Base-by-base conservation (phyloP, 495 filamentous ascomycete genomes). In the Sordaria brevicollis region DNA sequence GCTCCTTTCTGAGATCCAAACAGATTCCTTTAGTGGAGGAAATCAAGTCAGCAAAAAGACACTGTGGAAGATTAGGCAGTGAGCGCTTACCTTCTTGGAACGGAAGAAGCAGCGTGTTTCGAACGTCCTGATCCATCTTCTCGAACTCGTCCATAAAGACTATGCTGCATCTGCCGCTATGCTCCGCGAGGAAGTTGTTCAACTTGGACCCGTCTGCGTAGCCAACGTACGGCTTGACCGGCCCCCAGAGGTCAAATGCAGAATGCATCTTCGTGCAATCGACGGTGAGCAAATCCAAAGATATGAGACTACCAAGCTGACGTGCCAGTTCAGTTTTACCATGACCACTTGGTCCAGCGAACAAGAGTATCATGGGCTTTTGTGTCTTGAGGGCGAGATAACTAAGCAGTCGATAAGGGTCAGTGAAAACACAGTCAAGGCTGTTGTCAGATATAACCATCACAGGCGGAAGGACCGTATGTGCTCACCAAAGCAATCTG, bases 101-200 rank as follows among this genome's bases (percentile, higher is more conserved):
- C 2, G 80, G 80, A 34, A 81, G 54, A 0, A 87, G 71, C 41
- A 86, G 76, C 31, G 81, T 74, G 33, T 83, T 71, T 13, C 79
- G 79, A 17, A 84, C 77, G 4, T 80, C 79, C 2, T 76, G 21
- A 8, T 73, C 80, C 17, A 85, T 86, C 74, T 88, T 88, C 35
- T 88, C 86, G 39, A 89, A 87, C 62, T 88, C 86, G 66, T 88
- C 86, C 9, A 89, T 70, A 69, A 86, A 87, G 2, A 88, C 83
- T 8, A 89, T 80, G 34, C 77, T 78, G 29, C 77, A 73, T 66
- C 79, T 35, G 17, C 80, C 82, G 17, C 71, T 73, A 38, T 85
- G 76, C n/a, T 65, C 67, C 1, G 79, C 81, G 1, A 89, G 77
- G 72, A 86, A 87, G 73, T 88, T 88, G 65, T 87, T 88, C 29